Base-by-base conservation (phyloP, 1,139 yeast species). In the Blastobotrys malaysiensis region DNA sequence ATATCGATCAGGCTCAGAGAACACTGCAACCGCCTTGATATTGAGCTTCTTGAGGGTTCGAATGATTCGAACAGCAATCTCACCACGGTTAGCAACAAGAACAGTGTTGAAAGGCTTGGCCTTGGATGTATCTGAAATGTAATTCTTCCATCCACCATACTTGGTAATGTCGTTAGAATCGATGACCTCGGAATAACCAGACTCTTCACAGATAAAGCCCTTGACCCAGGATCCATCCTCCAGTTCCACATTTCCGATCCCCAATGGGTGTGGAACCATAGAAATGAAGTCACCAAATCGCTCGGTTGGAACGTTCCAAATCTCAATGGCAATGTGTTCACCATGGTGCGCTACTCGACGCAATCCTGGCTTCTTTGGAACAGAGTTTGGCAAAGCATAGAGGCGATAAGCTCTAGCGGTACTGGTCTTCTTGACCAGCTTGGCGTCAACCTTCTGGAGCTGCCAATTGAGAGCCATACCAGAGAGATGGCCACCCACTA, bases 381-480 rank as follows among this genome's bases (percentile, higher is more conserved):
- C 79, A 16, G 74, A 71, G 62, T 82, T 82, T 6, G 96, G 95
- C 60, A 93, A 76, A 1, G 96, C 96, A 66, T 86, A 91, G 45
- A 93, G 74, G 63, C 79, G 79, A 71, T 93, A 93, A 59, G 82
- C 77, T n/a, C 78, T 67, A 1, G 96, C 76, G 3, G 98, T 88
- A 44, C 77, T 79, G 5, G 96, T 84, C 36, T 81, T 75, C 61
- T 79, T 76, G 6, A 84, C 63, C 57, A 88, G 82, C 2, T 82
- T 73, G n/a, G 98, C 98, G 64, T 84, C 80, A 50, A 87, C 95
- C 68, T 86, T 81, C 63, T 87, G 86, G 59, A 93, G 77, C 74
- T 93, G 99, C 97, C 97, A 90, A 70, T 93, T 91, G 61, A 93
- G 78, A 54, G 91, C 91, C 77, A 88, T 81, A 1, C 96, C 97